A percentile compares a stretch with the other conserved stretches of the same genome.
phyloP scores from a whole-genome alignment of 2,329 filamentous ascomycete species.

The Fusarium armeniacum region DNA sequence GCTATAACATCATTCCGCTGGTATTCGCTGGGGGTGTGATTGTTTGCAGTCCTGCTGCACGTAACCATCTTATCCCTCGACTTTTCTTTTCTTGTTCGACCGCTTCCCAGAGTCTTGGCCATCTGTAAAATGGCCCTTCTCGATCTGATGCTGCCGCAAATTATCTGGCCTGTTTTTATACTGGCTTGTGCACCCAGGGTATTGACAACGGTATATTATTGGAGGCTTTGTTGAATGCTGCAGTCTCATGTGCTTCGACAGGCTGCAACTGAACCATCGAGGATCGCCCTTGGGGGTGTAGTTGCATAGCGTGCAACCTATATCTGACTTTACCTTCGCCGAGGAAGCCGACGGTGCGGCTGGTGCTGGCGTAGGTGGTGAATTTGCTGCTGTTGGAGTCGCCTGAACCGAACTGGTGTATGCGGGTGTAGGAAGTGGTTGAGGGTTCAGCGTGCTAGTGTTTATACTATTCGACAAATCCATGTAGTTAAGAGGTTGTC shows the following conservation, averaged over 20 bases:
- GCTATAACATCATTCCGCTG: not conserved
- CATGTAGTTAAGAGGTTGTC: conserved; percentile 22
- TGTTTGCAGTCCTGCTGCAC: not conserved
- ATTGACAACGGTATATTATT: conserved; percentile 67
- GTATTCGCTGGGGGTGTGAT: not conserved
- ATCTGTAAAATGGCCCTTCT: conserved; percentile 68
- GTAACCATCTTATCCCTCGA: conserved; percentile 33
- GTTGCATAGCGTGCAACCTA: conserved; percentile 66
- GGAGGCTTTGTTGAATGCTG: conserved; percentile 65
- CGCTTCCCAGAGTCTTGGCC: conserved; percentile 56
- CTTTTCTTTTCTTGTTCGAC: conserved; percentile 65
- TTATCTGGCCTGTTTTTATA: conserved; percentile 71
- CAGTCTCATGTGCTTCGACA: conserved; percentile 70
- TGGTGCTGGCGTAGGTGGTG: conserved; percentile 43
- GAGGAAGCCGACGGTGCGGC: conserved; percentile 25
- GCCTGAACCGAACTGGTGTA: conserved; percentile 39
- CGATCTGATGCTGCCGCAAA: conserved; percentile 68
- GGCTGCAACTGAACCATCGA: conserved; percentile 70
- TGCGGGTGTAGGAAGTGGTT: conserved; percentile 45
- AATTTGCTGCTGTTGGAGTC: conserved; percentile 45
- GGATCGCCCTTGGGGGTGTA: conserved; percentile 70
- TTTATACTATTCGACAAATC: conserved; percentile 33
- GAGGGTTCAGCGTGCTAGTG: conserved; percentile 31
- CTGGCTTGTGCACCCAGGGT: conserved; percentile 66
- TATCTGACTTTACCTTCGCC: conserved; percentile 60